These are phyloP conservation scores for Microdochium nivale DNA, from an alignment of 2,329 filamentous ascomycete species.

Conservation along the genomic window DNA sequence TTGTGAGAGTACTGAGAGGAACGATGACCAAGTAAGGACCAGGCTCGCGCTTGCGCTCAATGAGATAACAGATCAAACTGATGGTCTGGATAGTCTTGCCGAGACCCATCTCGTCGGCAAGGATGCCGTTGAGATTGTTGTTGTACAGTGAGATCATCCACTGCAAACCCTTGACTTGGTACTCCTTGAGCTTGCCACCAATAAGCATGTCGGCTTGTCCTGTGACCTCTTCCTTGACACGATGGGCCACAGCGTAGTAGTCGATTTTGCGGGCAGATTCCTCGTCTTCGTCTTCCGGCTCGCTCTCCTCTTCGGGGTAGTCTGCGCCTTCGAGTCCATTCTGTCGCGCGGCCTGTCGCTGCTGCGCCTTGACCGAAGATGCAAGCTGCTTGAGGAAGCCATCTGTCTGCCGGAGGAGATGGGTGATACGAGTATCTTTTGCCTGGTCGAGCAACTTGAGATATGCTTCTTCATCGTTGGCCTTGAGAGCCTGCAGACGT, in stretches of 20 bases:
- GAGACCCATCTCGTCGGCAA: slow-evolving; percentile 99
- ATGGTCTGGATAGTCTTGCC: slow-evolving; percentile 99
- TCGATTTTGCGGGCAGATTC: slow-evolving; percentile 74
- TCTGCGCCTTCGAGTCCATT: slow-evolving; percentile 58
- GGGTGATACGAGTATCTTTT: slow-evolving; percentile 98
- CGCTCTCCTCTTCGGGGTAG: slow-evolving; percentile 52
- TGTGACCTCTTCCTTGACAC: slow-evolving; percentile 84
- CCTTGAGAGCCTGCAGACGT: slow-evolving; percentile 96
- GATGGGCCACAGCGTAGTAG: slow-evolving; percentile 97
- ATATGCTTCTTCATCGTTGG: slow-evolving; percentile 98
- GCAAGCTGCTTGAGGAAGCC: slow-evolving; percentile 95
- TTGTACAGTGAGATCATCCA: slow-evolving; percentile 99
- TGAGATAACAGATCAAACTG: slow-evolving; percentile 92
- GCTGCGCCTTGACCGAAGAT: slow-evolving; percentile 87
- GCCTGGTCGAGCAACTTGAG: slow-evolving; percentile 95
- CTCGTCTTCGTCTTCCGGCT: slow-evolving; percentile 59
- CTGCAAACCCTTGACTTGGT: slow-evolving; percentile 95
- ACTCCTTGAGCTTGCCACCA: slow-evolving; percentile 90
- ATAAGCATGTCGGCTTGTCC: slow-evolving; percentile 79
- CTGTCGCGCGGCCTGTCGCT: slow-evolving; percentile 70
- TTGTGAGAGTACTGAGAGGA: slow-evolving; percentile 90
- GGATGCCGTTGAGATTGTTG: slow-evolving; percentile 98
- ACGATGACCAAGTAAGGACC: slow-evolving; percentile 96
- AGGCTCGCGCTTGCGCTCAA: slow-evolving; percentile 86
- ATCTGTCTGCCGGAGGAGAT: slow-evolving; percentile 92